These are phyloP conservation scores for Microdochium paspali DNA, from an alignment of 2,329 filamentous ascomycete genomes.

Conservation along the genomic window DNA sequence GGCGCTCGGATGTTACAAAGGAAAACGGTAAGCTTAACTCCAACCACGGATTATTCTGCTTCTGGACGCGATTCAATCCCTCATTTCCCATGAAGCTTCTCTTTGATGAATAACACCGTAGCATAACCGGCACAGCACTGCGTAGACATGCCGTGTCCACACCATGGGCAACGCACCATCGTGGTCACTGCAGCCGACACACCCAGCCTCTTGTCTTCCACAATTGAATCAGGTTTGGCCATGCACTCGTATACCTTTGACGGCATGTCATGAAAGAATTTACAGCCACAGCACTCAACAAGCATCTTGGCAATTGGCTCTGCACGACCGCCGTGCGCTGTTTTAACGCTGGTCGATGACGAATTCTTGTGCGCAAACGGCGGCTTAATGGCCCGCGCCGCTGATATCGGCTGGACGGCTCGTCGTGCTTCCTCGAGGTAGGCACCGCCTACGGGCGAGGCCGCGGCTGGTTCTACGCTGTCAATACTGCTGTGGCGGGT, in stretches of 20 bases:
- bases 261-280: constrained; percentile 57
- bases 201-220: constrained; percentile 39
- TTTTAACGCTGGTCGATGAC: constrained; percentile 11
- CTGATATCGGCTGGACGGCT: constrained; percentile 12
- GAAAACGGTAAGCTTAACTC: neutral
- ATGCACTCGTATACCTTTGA: constrained; percentile 55
- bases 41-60: neutral
- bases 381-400: constrained; percentile 15
- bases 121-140: constrained; percentile 61
- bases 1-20: neutral
- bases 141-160: constrained; percentile 59
- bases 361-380: constrained; percentile 14
- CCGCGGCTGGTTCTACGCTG: constrained; percentile 10
- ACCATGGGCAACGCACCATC: constrained; percentile 63
- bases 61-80: neutral
- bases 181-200: constrained; percentile 49
- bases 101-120: constrained; percentile 55
- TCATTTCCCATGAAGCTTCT: constrained; percentile 42
- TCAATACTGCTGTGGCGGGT: constrained; percentile 13
- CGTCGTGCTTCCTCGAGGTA: constrained; percentile 26
- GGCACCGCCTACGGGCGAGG: constrained; percentile 16
- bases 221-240: constrained; percentile 45
- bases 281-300: constrained; percentile 55
- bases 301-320: constrained; percentile 52
- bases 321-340: constrained; percentile 5